phyloP scores from a whole-genome alignment of 2,329 filamentous ascomycete species.

The Hymenoscyphus occultus region DNA sequence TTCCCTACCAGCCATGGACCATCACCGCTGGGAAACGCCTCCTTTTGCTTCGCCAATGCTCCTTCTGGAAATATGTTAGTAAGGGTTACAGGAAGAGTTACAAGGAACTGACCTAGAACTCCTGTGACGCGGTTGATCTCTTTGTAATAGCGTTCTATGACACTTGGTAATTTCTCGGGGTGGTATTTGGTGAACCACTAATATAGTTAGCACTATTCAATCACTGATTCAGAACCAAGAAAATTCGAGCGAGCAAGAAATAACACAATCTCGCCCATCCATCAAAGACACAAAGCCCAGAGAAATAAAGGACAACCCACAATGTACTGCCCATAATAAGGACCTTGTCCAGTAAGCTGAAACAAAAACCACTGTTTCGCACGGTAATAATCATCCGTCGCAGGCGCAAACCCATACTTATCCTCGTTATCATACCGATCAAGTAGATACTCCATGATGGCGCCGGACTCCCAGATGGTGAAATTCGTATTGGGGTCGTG shows the following conservation, averaged over 20 bases:
- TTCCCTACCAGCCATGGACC: conserved; percentile 12
- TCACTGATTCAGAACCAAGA: no score
- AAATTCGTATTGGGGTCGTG: conserved; percentile 10
- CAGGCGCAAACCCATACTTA: conserved; percentile 7
- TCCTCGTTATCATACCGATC: conserved; percentile 4
- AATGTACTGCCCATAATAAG: conserved; percentile 8
- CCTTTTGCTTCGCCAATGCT: background rate
- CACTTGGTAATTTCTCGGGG: conserved; percentile 1
- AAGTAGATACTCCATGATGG: conserved; percentile 12
- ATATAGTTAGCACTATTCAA: no score
- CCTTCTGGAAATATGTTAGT: background rate
- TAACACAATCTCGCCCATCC: no score
- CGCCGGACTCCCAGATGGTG: conserved; percentile 14
- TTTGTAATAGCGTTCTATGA: background rate
- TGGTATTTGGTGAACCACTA: conserved; percentile 9
- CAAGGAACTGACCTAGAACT: background rate
- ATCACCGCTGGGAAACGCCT: background rate
- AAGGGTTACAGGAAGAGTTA: background rate
- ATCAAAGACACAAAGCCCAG: no score
- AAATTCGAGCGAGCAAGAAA: no score
- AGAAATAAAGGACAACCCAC: no score
- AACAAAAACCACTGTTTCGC: conserved; percentile 12
- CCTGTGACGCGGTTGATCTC: conserved; percentile 8
- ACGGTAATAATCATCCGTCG: conserved; percentile 3
- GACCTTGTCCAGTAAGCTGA: conserved; percentile 9